These are phyloP conservation scores for Didymella glomerata DNA, from an alignment of 2,329 filamentous ascomycete species.

Conservation along the genomic window DNA sequence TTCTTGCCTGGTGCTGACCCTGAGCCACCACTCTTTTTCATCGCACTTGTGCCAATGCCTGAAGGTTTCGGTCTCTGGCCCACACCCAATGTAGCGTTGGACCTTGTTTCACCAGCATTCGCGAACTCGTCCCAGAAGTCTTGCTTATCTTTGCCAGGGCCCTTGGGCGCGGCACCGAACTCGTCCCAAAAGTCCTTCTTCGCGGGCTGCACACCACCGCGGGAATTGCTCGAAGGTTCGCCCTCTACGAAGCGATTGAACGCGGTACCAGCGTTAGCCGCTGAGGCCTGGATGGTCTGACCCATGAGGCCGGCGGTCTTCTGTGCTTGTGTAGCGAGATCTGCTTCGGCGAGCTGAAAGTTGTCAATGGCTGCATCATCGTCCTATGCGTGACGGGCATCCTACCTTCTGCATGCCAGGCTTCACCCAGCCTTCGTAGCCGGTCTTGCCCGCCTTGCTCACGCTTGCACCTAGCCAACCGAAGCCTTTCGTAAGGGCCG, in stretches of 20 bases:
- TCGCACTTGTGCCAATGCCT: conserved; percentile 70
- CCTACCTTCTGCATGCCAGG: conserved; percentile 86
- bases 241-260: conserved; percentile 91
- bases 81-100: conserved; percentile 39
- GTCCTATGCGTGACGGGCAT: neutral
- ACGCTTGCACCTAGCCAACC: conserved; percentile 93
- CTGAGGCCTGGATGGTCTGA: conserved; percentile 70
- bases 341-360: conserved; percentile 75
- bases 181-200: conserved; percentile 66
- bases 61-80: conserved; percentile 51
- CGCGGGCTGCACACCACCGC: conserved; percentile 60
- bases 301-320: conserved; percentile 62
- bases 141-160: conserved; percentile 61
- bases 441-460: conserved; percentile 86
- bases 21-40: conserved; percentile 60
- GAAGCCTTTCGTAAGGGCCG: conserved; percentile 87
- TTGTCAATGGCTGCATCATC: neutral
- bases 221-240: conserved; percentile 43
- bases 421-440: conserved; percentile 91
- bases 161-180: conserved; percentile 73
- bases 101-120: conserved; percentile 39
- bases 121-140: conserved; percentile 61
- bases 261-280: conserved; percentile 77
- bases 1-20: conserved; percentile 52
- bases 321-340: conserved; percentile 67